Base-by-base conservation (phyloP, 2,329 filamentous ascomycete genomes). In the Ceratocystis lukuohia region DNA sequence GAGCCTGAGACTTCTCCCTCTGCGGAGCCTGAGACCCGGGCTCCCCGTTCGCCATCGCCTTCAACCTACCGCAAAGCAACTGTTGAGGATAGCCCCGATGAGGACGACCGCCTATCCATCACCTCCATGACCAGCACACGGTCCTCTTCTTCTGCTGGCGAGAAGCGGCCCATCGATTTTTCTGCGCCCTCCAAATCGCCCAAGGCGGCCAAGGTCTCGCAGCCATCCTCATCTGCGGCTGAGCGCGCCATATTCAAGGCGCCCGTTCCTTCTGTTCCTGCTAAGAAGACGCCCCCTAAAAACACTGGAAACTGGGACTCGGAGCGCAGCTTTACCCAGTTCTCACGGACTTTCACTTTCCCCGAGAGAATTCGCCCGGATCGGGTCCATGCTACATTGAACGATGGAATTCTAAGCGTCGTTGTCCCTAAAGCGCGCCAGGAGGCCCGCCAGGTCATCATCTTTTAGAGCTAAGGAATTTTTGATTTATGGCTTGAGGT, bases 291-390 rank as follows among this genome's bases (percentile, higher is more conserved):
- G 20, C 10, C 20, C 20, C 22, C 65, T 20, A n/a, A 61, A 8
- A 30, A 66, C 17, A 37, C 28, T 7, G 46, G 28, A 30, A 50
- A 70, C 66, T 67, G 65, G 64, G 50, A 37, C 30, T 46, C 61
- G 30, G 86, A 89, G 77, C 84, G 85, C 70, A 81, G 79, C 68
- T 77, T 86, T 66, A 86, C 86, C 73, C 80, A 85, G 70, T 90
- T 89, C 76, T 80, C 82, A 62, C 82, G 87, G 69, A 83, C 80
- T 67, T 89, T 89, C 77, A 82, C 78, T 74, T 89, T 89, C 77
- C 84, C 86, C 0, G 75, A 76, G 65, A 81, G 81, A 37, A 80
- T 89, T 69, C 83, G 88, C 71, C 80, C 83, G 71, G 82, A 85
- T 17, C 75, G 71, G 2, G 86, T 89, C 66, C 78, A 75, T 56